Conservation (phyloP, 352 stramenopile genomes). For the Plasmopara halstedii region DNA sequence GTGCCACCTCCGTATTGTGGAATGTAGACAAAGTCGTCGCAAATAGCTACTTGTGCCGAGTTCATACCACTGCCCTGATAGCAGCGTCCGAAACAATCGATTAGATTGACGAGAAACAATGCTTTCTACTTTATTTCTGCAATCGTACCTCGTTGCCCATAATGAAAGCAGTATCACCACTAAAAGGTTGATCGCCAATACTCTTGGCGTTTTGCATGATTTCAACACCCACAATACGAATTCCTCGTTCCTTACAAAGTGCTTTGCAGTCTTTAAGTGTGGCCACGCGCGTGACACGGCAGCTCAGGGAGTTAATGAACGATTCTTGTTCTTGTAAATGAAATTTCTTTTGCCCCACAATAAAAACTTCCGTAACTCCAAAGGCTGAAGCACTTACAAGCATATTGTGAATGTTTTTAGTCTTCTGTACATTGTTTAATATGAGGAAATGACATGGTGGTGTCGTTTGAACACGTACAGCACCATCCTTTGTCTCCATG, state of each 20-base stretch:
- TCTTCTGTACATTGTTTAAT: constrained; percentile 91
- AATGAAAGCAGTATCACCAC: constrained; percentile 87
- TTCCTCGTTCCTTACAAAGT: constrained; percentile 48
- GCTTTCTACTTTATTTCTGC: neutral
- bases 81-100: neutral
- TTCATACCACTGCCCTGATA: constrained; percentile 86
- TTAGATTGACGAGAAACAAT: neutral
- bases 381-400: constrained; percentile 79
- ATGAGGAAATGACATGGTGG: constrained; percentile 65
- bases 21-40: constrained; percentile 92
- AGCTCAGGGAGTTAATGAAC: constrained; percentile 39
- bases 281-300: constrained; percentile 56
- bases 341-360: constrained; percentile 86
- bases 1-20: constrained; percentile 92
- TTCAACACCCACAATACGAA: constrained; percentile 90
- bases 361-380: constrained; percentile 73
- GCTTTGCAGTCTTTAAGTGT: constrained; percentile 75
- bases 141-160: constrained; percentile 90
- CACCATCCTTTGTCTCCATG: neutral
- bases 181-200: constrained; percentile 64
- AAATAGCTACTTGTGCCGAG: constrained; percentile 86
- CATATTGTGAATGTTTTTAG: constrained; percentile 85
- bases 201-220: constrained; percentile 83
- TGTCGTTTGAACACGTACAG: neutral
- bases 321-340: constrained; percentile 44